Percentiles rank a stretch among this genome's conserved stretches.
Conservation (phyloP, 202 grass and related monocot genomes). For the Digitaria exilis region DNA sequence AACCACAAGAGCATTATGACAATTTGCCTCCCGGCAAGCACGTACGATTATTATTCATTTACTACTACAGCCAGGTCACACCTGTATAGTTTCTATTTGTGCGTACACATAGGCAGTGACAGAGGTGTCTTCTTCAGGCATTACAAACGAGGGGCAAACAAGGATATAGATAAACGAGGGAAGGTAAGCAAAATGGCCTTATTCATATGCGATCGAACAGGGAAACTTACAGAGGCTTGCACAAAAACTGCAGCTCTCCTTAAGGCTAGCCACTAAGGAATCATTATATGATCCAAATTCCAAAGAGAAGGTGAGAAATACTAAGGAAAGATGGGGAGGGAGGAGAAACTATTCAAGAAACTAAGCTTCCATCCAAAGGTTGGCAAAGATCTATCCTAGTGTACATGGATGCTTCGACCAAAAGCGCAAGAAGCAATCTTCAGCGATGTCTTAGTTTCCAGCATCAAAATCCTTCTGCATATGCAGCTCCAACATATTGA, state of each 20-base stretch:
- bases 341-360: slow-evolving; percentile 44
- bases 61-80: neutral
- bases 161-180: neutral
- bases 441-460: slow-evolving; percentile 20
- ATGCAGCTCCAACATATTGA: slow-evolving; percentile 27
- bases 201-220: slow-evolving; percentile 51
- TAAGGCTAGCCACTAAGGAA: slow-evolving; percentile 66
- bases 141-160: neutral
- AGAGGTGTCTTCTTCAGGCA: neutral
- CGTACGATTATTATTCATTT: neutral
- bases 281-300: slow-evolving; percentile 33
- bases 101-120: neutral
- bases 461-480: neutral
- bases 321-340: neutral
- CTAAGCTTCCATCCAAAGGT: slow-evolving; percentile 42
- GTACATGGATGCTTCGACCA: slow-evolving; percentile 50
- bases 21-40: neutral
- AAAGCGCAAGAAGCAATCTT: slow-evolving; percentile 21
- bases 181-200: slow-evolving; percentile 34
- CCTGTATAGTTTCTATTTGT: neutral
- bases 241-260: slow-evolving; percentile 81
- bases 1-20: neutral
- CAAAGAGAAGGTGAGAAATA: slow-evolving; percentile 15
- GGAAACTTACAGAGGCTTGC: slow-evolving; percentile 67
- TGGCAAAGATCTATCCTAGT: slow-evolving; percentile 45